Base-by-base conservation (phyloP, 2,329 filamentous ascomycete species). In the Pezicula neosporulosa region DNA sequence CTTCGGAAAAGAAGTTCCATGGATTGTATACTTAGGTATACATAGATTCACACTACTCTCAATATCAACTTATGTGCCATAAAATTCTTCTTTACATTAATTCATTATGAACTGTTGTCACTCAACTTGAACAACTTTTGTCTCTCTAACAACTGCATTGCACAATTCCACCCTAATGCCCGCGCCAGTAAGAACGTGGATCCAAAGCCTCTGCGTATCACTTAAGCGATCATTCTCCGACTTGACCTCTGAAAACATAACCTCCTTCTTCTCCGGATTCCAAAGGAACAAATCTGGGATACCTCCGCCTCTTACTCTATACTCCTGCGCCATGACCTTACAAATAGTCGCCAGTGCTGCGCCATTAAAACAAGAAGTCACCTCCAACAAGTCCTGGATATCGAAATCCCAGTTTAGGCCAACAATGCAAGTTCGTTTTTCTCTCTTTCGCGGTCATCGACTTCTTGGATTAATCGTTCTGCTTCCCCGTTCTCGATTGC, bases 141-240 rank as follows among this genome's bases (percentile, higher is more conserved):
- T 56, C 41, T 68, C 64, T 50, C 43, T 66, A 12, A 65, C 66
- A 16, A 67, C 58, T 28, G 81, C 82, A 66, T 84, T 81, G 64
- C 81, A 95, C 57, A 97, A 75, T 61, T 96, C 92, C 27, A 97
- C 93, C 59, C 79, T 82, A 37, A 97, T 80, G 2, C 94, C 93
- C 1, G 92, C 91, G 1, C 87, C 86, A 7, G 85, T 87, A 48
- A 99, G 77, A 7, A 97, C 90, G 75, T 97, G 90, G 63, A 97
- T 96, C 94, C 94, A 99, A 59, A 99, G 78, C 60, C 94, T 77
- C 73, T 99, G 94, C 16, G 92, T 96, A 74, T 99, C 94, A 70
- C 93, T 97, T 63, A 99, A 74, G 37, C 91, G 83, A 76, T 99
- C 94, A 70, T 96, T 97, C 66, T 85, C 86, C 59, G 73, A 59